Base-by-base conservation (phyloP, 805 yeast species). In the Candida golubevii region DNA sequence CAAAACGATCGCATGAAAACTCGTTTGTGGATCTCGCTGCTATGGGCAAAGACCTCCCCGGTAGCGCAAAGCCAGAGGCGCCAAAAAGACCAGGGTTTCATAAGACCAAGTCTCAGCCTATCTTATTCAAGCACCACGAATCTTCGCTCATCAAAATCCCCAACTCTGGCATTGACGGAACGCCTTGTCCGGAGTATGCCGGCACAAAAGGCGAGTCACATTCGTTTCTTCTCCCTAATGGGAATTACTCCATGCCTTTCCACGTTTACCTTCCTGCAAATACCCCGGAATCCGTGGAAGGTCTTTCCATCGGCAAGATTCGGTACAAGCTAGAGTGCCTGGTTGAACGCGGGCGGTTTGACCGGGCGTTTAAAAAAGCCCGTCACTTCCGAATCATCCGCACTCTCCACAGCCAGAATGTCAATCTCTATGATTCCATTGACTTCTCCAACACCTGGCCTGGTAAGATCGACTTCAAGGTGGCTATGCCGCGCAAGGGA, bases 391-490 rank as follows among this genome's bases (percentile, higher is more conserved):
- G 81, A 27, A 59, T 78, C 8, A 57, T 71, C 8, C 60, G 81
- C 45, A 69, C 76, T 0, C 65, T 74, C 13, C 66, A 73, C 18
- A 69, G 71, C 0, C 57, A 66, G 10, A 72, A 66, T 54, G 44
- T 70, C 33, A 59, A 64, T 33, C 54, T 74, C 14, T 56, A 60
- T 29, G 78, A 75, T 49, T 69, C 67, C 37, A 67, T 74, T 35
- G 73, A 75, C 26, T 68, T 77, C 39, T 69, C 68, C 46, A 75
- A 74, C 52, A 65, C 72, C 2, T 78, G 83, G 83, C 74, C 79
- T 0, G 71, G 70, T 0, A 77, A 77, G 50, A 63, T 76, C 26
- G 79, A 77, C 48, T 78, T 78, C 51, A 67, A 65, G 38, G 79
- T 78, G 3, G 56, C 62, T 36, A 48, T 77, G 18, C 69, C 69